These are phyloP conservation scores for Penicillium psychrosexuale DNA, from an alignment of 2,329 filamentous ascomycete species.

Conservation along the genomic window DNA sequence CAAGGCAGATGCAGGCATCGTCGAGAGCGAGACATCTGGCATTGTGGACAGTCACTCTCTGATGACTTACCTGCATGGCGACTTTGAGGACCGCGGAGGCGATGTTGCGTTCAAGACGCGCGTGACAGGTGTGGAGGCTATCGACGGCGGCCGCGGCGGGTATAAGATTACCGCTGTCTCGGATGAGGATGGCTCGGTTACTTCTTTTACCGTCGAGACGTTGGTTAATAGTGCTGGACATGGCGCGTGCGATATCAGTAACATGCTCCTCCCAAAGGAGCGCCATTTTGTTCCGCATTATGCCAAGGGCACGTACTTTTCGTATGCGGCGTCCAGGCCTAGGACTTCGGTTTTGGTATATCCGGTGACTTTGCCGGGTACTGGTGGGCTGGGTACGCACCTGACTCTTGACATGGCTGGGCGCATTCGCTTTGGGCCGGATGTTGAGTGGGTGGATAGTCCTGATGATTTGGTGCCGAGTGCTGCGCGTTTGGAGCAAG, in stretches of 20 bases:
- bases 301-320: constrained; percentile 95
- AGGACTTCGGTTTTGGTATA: constrained; percentile 74
- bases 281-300: constrained; percentile 65
- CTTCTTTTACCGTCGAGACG: constrained; percentile 67
- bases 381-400: constrained; percentile 88
- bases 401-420: constrained; percentile 85
- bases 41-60: constrained; percentile 84
- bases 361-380: constrained; percentile 76
- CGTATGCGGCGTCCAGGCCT: constrained; percentile 66
- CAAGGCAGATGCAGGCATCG: constrained; percentile 64
- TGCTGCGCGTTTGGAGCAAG: constrained; percentile 59
- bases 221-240: constrained; percentile 86
- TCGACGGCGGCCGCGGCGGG: constrained; percentile 53
- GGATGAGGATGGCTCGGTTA: constrained; percentile 39
- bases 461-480: constrained; percentile 69
- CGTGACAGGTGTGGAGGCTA: constrained; percentile 60
- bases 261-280: constrained; percentile 64
- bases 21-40: constrained; percentile 83
- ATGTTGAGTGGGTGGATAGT: constrained; percentile 84
- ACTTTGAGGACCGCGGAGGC: constrained; percentile 74
- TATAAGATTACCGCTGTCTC: constrained; percentile 64
- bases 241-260: constrained; percentile 70
- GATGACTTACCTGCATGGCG: constrained; percentile 75
- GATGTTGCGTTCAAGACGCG: constrained; percentile 66
- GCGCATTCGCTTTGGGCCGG: constrained; percentile 84